Evolutionary conservation across 2,329 filamentous ascomycete genomes (phyloP), one percentile per base, ranked within the genome.

Genomic region (Thelonectria olida): DNA sequence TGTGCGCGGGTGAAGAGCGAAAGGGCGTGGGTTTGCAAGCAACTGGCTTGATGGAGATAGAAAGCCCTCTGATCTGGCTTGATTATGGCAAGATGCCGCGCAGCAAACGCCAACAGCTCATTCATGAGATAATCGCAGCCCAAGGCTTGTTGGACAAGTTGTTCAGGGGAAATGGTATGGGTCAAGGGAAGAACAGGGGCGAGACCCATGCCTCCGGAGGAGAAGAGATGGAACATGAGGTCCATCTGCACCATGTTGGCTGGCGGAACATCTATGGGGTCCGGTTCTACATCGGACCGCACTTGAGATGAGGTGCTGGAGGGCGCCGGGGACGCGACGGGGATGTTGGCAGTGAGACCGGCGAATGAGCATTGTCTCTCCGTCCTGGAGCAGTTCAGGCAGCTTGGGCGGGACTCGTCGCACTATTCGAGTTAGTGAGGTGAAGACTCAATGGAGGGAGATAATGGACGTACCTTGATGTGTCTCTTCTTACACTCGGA

Each of bases 401-500:
- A 50, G 17, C 20, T 15, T 13, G 48, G 48, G 12, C 34, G 48
- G 48, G 48, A 51, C 34, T 51, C 48, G 31, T 51, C 48, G 34
- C 48, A 51, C 48, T 39, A 34, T 15, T 13, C 6, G 12, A 15
- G 34, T 50, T 12, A 25, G 31, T 10, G 28, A 5, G 8, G 28
- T 8, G 19, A 17, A 22, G 17, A 15, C 9, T 31, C 4, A 7
- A 38, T 38, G 8, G 17, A 19, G 31, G 5, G 1, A 10, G 10
- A 25, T 17, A 36, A 20, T 27, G 34, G 22, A 31, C 27, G 48
- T 39, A 51, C 48, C 48, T 51, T 51, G n/a, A 51, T 51, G 28
- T 51, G 48, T n/a, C 48, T 31, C n/a, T 39, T 51, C 48, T 51
- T 51, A 15, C 48, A 51, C 48, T 51, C 48, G 34, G 31, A 17